Evolutionary conservation across 139 green algal species (phyloP).

Genomic region (Auxenochlorella pyrenoidosa): DNA sequence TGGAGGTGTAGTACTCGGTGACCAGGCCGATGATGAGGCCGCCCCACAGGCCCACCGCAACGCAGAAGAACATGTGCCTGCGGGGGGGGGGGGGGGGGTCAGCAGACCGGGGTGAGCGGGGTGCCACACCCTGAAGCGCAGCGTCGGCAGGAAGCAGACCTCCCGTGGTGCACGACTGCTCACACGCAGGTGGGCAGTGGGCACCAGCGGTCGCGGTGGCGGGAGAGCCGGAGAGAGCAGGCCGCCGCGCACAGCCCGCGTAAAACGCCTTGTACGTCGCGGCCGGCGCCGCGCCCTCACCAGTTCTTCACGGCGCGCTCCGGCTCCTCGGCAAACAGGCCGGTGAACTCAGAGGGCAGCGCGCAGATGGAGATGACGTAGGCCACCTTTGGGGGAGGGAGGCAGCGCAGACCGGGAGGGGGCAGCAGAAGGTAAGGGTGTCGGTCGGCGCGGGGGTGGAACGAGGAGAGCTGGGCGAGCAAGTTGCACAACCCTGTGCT

Average conservation of each 20-base stretch:
- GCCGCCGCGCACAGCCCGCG: no score
- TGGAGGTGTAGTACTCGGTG: conserved; percentile 99
- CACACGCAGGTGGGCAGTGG: neutral
- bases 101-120: no score
- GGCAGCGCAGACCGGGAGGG: neutral
- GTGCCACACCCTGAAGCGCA: no score
- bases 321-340: conserved; percentile 69
- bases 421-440: neutral
- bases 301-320: conserved; percentile 82
- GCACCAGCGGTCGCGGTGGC: no score
- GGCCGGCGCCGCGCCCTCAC: no score
- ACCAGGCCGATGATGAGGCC: conserved; percentile 95
- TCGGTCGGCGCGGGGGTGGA: neutral
- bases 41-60: conserved; percentile 92
- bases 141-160: no score
- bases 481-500: no score
- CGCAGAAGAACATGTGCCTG: conserved; percentile 94
- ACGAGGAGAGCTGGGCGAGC: no score
- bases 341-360: conserved; percentile 75
- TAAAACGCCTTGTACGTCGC: no score
- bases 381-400: neutral
- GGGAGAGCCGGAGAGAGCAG: no score
- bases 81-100: neutral
- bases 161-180: no score
- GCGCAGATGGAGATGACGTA: conserved; percentile 48